These are phyloP conservation scores for Rhizoclosmatium globosum DNA, from an alignment of 192 early-diverging fungal species.

Conservation along the genomic window DNA sequence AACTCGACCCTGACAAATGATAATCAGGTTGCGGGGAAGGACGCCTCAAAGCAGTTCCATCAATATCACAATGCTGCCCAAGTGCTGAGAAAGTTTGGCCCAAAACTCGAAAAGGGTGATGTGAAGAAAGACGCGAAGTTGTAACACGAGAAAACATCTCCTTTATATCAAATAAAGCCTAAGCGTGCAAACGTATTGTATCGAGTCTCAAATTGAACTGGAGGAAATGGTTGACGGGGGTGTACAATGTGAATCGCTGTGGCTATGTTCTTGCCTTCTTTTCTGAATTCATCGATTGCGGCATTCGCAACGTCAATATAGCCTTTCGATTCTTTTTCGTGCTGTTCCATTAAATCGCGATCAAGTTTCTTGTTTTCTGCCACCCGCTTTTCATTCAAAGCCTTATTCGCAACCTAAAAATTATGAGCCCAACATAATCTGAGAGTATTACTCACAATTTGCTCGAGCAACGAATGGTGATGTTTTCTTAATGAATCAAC, in stretches of 20 bases:
- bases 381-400: background rate
- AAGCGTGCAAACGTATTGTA: slow-evolving; percentile 16
- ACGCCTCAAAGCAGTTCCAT: slow-evolving; percentile 80
- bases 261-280: slow-evolving; percentile 17
- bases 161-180: slow-evolving; percentile 14
- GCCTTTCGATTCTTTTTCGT: background rate
- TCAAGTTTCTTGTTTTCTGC: background rate
- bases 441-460: slow-evolving; percentile 10
- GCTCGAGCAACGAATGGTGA: slow-evolving; percentile 9
- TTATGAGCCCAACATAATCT: background rate
- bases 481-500: background rate
- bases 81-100: slow-evolving; percentile 38
- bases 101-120: slow-evolving; percentile 38
- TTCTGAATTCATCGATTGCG: slow-evolving; percentile 22
- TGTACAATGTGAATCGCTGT: slow-evolving; percentile 8
- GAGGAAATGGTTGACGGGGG: slow-evolving; percentile 17
- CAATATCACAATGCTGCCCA: slow-evolving; percentile 38
- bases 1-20: slow-evolving; percentile 8
- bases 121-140: slow-evolving; percentile 29
- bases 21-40: slow-evolving; percentile 64
- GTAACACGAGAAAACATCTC: slow-evolving; percentile 1
- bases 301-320: background rate
- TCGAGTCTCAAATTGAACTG: slow-evolving; percentile 8
- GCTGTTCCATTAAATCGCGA: background rate
- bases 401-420: background rate